phyloP scores from a whole-genome alignment of 305 asterid genomes.

The Solanum hybrid region DNA sequence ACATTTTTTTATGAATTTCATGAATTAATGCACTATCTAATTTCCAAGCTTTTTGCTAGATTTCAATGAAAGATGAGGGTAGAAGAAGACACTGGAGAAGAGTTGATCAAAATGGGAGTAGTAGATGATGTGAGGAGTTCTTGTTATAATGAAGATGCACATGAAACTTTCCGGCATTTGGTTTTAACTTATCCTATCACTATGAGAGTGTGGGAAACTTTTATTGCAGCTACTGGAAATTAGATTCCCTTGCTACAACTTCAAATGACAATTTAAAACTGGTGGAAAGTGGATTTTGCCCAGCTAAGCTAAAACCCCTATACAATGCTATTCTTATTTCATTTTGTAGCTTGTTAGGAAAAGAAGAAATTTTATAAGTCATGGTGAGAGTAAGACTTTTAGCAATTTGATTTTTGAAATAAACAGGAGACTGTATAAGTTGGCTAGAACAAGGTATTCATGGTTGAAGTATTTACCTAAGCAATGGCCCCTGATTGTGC shows the following conservation, averaged over 20 bases:
- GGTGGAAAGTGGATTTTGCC: not conserved
- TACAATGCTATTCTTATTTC: not conserved
- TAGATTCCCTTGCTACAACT: not conserved
- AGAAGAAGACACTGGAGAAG: not conserved
- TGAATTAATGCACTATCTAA: not conserved
- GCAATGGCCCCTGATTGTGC: not conserved
- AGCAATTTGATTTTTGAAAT: not conserved
- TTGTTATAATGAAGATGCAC: not conserved
- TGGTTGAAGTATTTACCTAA: not conserved
- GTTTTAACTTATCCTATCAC: not conserved
- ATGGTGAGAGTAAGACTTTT: not conserved
- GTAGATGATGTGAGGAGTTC: not conserved
- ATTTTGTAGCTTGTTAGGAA: not conserved
- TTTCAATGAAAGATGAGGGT: not conserved
- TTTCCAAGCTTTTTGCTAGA: not conserved
- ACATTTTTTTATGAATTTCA: not conserved
- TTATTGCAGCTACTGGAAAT: not conserved
- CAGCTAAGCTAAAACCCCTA: not conserved
- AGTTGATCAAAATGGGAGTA: not conserved
- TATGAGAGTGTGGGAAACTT: not conserved
- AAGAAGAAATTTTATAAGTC: not conserved
- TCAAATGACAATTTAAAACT: not conserved
- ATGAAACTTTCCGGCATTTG: not conserved
- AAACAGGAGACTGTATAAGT: not conserved
- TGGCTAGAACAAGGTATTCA: not conserved